Conservation (phyloP, 2,329 filamentous ascomycete genomes). For the Fusarium hainanense region DNA sequence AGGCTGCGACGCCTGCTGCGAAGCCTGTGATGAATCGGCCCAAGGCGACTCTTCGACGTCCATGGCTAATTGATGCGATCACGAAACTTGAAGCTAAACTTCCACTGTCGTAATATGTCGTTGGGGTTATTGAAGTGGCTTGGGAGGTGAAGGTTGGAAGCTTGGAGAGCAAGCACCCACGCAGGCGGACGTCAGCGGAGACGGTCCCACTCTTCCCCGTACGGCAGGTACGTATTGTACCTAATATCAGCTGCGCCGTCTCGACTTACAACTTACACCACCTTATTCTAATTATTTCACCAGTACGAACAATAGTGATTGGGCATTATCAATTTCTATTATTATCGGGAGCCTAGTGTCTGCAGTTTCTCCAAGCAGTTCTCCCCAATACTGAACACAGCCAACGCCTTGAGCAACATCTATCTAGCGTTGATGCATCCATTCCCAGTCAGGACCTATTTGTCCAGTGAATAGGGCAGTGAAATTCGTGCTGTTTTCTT, state of each 20-base stretch:
- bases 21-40: conserved; percentile 59
- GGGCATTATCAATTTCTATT: background rate
- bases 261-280: background rate
- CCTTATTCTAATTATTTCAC: background rate
- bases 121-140: conserved; percentile 12
- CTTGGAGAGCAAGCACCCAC: conserved; percentile 32
- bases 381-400: background rate
- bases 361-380: background rate
- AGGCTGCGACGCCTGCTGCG: conserved; percentile 48
- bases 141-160: conserved; percentile 41
- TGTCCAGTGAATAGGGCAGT: background rate
- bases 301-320: background rate
- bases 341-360: background rate
- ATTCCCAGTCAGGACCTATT: background rate
- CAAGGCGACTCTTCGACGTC: conserved; percentile 66
- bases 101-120: conserved; percentile 15
- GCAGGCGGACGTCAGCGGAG: conserved; percentile 41
- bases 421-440: background rate
- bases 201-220: conserved; percentile 37
- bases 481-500: background rate
- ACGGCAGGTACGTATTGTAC: conserved; percentile 31
- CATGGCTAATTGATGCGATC: conserved; percentile 50
- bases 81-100: conserved; percentile 11
- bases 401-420: background rate
- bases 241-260: background rate